These are phyloP conservation scores for Chrysanthemum makinoi DNA, from an alignment of 129 eudicot species.

Conservation along the genomic window DNA sequence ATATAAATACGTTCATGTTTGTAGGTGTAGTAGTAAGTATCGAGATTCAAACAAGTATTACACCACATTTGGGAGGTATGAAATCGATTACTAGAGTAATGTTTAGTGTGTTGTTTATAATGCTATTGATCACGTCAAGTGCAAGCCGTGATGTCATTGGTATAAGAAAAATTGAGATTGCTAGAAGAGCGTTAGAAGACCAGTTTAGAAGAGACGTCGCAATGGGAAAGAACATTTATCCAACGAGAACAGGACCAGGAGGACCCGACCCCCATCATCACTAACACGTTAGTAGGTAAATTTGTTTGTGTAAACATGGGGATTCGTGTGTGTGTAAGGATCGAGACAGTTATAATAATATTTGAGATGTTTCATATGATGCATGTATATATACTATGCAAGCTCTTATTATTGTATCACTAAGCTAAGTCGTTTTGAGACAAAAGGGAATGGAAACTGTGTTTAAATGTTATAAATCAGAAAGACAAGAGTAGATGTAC, in stretches of 20 bases:
- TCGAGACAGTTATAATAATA: neutral
- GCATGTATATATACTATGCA: neutral
- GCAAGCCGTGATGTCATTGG: conserved; percentile 11
- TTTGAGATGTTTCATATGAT: neutral
- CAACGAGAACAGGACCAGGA: conserved; percentile 33
- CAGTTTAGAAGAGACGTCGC: conserved; percentile 28
- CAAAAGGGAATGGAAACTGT: too few species aligned
- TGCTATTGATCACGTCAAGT: conserved; percentile 19
- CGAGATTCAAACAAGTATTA: conserved; percentile 13
- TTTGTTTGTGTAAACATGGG: neutral
- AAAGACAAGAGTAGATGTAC: too few species aligned
- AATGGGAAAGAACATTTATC: conserved; percentile 20
- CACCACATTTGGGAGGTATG: conserved; percentile 21
- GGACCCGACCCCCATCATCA: conserved; percentile 44
- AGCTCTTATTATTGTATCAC: too few species aligned
- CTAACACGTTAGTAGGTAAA: conserved; percentile 19
- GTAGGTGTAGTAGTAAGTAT: neutral
- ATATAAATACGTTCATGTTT: neutral
- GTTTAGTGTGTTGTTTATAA: conserved; percentile 8
- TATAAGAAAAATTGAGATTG: conserved; percentile 29
- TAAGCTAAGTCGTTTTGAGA: too few species aligned
- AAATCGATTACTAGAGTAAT: conserved; percentile 12
- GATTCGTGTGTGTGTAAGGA: neutral
- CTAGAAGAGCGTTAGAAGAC: conserved; percentile 32
- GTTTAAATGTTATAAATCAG: too few species aligned